Evolutionary conservation across 129 eudicot genomes (phyloP), one percentile per base, ranked within the genome.

Genomic region (Glebionis coronaria): DNA sequence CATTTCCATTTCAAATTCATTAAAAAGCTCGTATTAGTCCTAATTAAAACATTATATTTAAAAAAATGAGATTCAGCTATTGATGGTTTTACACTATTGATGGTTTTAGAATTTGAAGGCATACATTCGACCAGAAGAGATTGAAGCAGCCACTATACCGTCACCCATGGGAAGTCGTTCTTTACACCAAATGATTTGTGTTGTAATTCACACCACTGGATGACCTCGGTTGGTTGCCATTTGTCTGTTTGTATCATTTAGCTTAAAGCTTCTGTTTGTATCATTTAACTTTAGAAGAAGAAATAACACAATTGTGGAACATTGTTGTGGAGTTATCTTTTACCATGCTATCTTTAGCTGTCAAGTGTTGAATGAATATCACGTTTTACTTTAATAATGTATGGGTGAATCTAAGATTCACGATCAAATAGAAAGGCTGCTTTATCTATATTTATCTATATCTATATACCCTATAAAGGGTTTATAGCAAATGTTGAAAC

Each of bases 121-220:
- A 93, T 56, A 93, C 98, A 0, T 93, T 88, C 31, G 98, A 93
- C 75, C 98, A 93, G 69, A 93, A 93, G 96, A 86, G 98, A 63
- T 74, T 93, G 86, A 93, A 93, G 84, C 98, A 93, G 81, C 96
- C 98, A 27, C 95, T 93, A 27, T 93, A 93, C 82, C 90, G 98
- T 67, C 98, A 93, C 88, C 98, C 98, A 42, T 93, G 98, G 98
- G 98, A 93, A 75, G 98, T 88, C 66, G 97, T 88, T 23, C 96
- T 93, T 54, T 93, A 93, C 86, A 93, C 98, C 79, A 93, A 93
- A 85, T 93, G 85, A 92, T 31, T 38, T n/a, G 59, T 66, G 29
- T 50, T 66, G 60, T 62, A 63, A 4, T 63, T 47, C 25, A 23
- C 54, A 63, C n/a, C 67, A 62, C 20, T 46, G 25, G 25, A 7